Percentiles rank a stretch among this genome's conserved stretches.
phyloP scores from a whole-genome alignment of 345 rosid species.

The Syzygium jambos region DNA sequence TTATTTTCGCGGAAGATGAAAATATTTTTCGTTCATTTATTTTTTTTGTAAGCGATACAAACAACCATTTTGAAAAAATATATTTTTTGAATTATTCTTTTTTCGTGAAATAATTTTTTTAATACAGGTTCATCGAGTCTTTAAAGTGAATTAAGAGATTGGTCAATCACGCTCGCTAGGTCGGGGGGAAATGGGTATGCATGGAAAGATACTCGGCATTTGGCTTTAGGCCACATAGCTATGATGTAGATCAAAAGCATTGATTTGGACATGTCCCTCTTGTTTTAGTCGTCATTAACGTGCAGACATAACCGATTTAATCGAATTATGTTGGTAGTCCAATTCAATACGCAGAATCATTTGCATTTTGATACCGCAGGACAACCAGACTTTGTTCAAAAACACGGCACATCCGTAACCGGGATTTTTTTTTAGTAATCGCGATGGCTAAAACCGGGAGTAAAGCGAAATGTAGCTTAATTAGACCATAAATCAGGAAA shows the following conservation, averaged over 20 bases:
- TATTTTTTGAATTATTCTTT: background rate
- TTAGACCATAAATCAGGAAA: background rate
- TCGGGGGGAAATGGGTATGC: background rate
- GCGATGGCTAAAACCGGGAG: background rate
- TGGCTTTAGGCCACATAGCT: background rate
- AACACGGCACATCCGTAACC: background rate
- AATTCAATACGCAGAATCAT: background rate
- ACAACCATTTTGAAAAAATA: background rate
- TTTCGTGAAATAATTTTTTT: accelerated
- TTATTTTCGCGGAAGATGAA: accelerated
- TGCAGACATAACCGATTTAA: background rate
- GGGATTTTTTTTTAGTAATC: background rate
- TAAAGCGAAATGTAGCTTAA: background rate
- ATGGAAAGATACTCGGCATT: background rate
- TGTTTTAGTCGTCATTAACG: background rate
- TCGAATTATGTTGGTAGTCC: background rate
- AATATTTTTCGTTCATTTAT: accelerated
- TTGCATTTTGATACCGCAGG: background rate
- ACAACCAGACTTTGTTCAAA: background rate
- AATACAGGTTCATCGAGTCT: background rate
- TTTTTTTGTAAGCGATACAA: background rate
- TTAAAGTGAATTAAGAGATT: background rate
- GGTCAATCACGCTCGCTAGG: background rate
- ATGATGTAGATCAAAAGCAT: background rate
- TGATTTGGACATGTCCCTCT: background rate